Conservation (phyloP, 352 stramenopile genomes). For the Aphanomyces cochlioides region DNA sequence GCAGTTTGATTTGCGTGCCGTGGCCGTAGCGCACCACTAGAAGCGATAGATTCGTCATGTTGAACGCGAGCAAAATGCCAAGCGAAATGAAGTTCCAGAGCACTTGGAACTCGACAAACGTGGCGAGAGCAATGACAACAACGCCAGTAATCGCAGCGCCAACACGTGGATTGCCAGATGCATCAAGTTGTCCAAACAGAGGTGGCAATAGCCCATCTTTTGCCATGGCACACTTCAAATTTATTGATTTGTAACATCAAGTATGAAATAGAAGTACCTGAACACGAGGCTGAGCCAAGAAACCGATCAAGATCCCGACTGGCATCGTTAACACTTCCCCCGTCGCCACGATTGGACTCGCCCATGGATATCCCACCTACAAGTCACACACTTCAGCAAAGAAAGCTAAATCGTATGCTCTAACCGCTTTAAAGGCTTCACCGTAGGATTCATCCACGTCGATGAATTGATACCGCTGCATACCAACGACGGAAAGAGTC, state of each 20-base stretch:
- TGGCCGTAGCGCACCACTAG: constrained; percentile 33
- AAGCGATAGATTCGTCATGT: constrained; percentile 42
- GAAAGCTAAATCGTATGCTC: neutral
- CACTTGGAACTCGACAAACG: constrained; percentile 35
- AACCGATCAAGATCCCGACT: constrained; percentile 69
- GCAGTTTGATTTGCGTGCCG: neutral
- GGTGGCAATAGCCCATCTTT: constrained; percentile 68
- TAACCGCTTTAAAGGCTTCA: constrained; percentile 55
- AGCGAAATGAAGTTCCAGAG: constrained; percentile 46
- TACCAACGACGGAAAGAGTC: constrained; percentile 62
- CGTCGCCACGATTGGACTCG: constrained; percentile 45
- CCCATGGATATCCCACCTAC: constrained; percentile 31
- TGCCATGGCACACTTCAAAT: constrained; percentile 51
- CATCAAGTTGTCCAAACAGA: constrained; percentile 46
- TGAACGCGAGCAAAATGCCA: constrained; percentile 49
- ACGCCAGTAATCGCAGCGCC: constrained; percentile 25
- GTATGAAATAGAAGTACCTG: constrained; percentile 30
- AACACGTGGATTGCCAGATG: constrained; percentile 33
- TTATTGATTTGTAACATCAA: neutral
- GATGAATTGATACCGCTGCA: constrained; percentile 79
- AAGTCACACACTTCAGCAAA: neutral
- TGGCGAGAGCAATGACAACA: constrained; percentile 27
- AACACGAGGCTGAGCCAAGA: constrained; percentile 68
- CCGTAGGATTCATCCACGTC: constrained; percentile 63
- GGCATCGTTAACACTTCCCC: constrained; percentile 73